phyloP scores from a whole-genome alignment of 2,329 filamentous ascomycete species.

The Ophiocordyceps australis region DNA sequence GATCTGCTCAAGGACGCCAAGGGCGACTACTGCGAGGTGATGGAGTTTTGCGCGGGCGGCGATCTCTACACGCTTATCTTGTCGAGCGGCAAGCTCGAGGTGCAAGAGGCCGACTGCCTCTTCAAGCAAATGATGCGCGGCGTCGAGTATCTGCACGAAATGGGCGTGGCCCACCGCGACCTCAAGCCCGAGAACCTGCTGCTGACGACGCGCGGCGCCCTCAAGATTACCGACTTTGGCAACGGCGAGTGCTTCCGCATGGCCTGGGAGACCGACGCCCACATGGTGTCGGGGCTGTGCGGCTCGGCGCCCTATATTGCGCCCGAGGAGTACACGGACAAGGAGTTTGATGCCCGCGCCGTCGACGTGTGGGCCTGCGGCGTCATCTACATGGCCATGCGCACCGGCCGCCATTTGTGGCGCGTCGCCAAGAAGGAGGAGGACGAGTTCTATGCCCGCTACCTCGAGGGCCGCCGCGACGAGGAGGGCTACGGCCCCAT shows the following conservation, averaged over 20 bases:
- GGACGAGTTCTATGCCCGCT: conserved; percentile 91
- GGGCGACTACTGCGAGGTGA: conserved; percentile 95
- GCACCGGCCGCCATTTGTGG: conserved; percentile 90
- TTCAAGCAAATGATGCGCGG: conserved; percentile 99
- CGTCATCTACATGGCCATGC: conserved; percentile 99
- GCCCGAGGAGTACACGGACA: conserved; percentile 87
- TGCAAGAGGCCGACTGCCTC: conserved; percentile 87
- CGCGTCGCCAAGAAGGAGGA: conserved; percentile 92
- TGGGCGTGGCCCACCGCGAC: conserved; percentile 95
- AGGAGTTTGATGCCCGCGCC: conserved; percentile 92
- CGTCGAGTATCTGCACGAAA: conserved; percentile 97
- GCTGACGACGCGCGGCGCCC: conserved; percentile 73
- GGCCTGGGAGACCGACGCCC: conserved; percentile 96
- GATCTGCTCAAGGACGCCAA: conserved; percentile 92
- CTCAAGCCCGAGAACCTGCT: conserved; percentile 94
- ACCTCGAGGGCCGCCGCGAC: conserved; percentile 80
- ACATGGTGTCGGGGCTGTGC: conserved; percentile 95
- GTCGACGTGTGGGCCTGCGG: conserved; percentile 97
- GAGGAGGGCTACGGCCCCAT: conserved; percentile 95
- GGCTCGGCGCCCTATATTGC: conserved; percentile 95
- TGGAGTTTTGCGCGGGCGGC: conserved; percentile 96
- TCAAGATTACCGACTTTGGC: conserved; percentile 97
- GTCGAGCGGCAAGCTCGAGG: conserved; percentile 78
- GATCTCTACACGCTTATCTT: conserved; percentile 90
- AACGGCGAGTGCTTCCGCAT: conserved; percentile 99